Evolutionary conservation across 495 filamentous ascomycete genomes (phyloP).

Genomic region (Saxophila tyrrhenica): DNA sequence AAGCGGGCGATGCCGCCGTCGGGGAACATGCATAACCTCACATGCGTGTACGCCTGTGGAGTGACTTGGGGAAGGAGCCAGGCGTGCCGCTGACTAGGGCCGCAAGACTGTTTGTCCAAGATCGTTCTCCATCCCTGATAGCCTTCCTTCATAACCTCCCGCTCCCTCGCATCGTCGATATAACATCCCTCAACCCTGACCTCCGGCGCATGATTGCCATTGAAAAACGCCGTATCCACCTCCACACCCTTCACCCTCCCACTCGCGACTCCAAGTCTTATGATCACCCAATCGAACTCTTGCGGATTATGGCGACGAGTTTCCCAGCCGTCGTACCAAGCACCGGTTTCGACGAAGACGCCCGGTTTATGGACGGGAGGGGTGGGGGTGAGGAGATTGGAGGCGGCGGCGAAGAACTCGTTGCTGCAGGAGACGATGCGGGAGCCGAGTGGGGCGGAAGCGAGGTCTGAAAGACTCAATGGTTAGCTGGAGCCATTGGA

Average conservation of each 20-base stretch:
- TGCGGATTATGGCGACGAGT: constrained; percentile 74
- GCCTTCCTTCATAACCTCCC: constrained; percentile 48
- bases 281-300: constrained; percentile 74
- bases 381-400: constrained; percentile 65
- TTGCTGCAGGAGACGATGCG: constrained; percentile 67
- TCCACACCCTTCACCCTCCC: constrained; percentile 70
- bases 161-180: constrained; percentile 34
- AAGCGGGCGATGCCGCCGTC: constrained; percentile 90
- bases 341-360: constrained; percentile 73
- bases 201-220: constrained; percentile 76
- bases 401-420: constrained; percentile 79
- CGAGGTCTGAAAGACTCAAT: constrained; percentile 57
- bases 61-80: constrained; percentile 59
- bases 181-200: constrained; percentile 74
- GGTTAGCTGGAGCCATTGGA: too few relatives aligned
- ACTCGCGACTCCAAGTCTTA: constrained; percentile 66
- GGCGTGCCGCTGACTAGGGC: constrained; percentile 61
- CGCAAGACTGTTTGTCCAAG: constrained; percentile 56
- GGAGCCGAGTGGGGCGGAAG: constrained; percentile 62
- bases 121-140: constrained; percentile 61
- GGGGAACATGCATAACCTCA: constrained; percentile 79
- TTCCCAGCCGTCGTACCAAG: constrained; percentile 97
- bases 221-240: constrained; percentile 77
- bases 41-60: constrained; percentile 66
- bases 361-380: constrained; percentile 66